Evolutionary conservation across 371 early-diverging fungal species (phyloP).

Genomic region (Blastocladiella emersonii): DNA sequence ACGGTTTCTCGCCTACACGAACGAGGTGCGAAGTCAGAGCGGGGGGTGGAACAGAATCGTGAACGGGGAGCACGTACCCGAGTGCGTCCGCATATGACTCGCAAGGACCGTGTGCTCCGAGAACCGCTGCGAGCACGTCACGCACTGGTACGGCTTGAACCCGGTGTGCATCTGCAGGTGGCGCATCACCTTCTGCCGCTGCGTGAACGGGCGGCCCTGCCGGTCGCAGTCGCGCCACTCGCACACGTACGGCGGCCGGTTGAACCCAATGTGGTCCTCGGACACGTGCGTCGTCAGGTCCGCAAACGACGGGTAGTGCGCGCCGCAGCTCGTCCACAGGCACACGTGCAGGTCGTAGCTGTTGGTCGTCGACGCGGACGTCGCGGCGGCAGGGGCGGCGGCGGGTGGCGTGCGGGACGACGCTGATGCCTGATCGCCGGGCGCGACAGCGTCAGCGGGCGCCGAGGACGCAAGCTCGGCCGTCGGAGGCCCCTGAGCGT

Average conservation of each 20-base stretch:
- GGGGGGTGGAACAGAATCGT: too few relatives aligned
- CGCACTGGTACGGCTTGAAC: constrained; percentile 59
- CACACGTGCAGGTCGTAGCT: constrained; percentile 27
- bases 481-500: background rate
- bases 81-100: constrained; percentile 54
- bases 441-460: background rate
- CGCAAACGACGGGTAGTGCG: constrained; percentile 42
- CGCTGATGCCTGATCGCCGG: background rate
- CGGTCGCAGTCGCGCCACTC: constrained; percentile 60
- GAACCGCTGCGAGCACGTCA: constrained; percentile 61
- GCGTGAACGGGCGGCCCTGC: constrained; percentile 47
- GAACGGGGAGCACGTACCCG: constrained; percentile 6
- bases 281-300: constrained; percentile 57
- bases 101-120: constrained; percentile 64
- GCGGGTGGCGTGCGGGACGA: background rate
- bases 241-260: constrained; percentile 59
- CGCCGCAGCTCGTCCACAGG: constrained; percentile 40
- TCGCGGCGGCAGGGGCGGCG: background rate
- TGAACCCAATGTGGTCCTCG: constrained; percentile 54
- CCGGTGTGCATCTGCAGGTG: constrained; percentile 71
- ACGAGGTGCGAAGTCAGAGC: background rate
- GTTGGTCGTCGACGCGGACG: background rate
- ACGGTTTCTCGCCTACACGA: constrained; percentile 81
- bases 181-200: constrained; percentile 68
- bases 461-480: background rate